These are phyloP conservation scores for Aspergillus amoenus DNA, from an alignment of 2,329 filamentous ascomycete species.

Conservation along the genomic window DNA sequence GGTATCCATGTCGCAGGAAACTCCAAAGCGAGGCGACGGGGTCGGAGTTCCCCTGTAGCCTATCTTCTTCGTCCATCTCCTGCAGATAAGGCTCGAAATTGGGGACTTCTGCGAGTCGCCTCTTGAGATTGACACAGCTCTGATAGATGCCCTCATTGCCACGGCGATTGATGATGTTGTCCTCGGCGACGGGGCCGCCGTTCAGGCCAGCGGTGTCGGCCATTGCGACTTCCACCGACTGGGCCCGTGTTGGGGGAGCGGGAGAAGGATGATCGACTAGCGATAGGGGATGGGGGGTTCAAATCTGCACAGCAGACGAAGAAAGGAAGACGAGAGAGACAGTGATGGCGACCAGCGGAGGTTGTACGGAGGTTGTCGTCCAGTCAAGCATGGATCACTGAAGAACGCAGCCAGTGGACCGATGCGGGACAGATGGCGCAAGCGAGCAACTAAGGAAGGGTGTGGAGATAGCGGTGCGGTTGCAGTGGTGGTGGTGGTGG, in stretches of 20 bases:
- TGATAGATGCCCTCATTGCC: slow-evolving; percentile 96
- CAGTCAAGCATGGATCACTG: slow-evolving; percentile 33
- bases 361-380: slow-evolving; percentile 23
- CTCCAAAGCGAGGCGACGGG: slow-evolving; percentile 92
- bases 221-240: slow-evolving; percentile 32
- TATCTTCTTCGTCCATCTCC: slow-evolving; percentile 69
- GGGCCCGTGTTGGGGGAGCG: slow-evolving; percentile 12
- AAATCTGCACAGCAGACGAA: slow-evolving; percentile 36
- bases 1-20: slow-evolving; percentile 77
- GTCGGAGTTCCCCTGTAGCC: slow-evolving; percentile 62
- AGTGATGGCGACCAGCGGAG: slow-evolving; percentile 26
- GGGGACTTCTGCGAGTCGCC: slow-evolving; percentile 78
- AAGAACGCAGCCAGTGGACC: slow-evolving; percentile 27
- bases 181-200: slow-evolving; percentile 61
- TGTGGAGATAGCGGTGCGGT: slow-evolving; percentile 16
- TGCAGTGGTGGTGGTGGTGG: slow-evolving; percentile 2
- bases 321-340: slow-evolving; percentile 10
- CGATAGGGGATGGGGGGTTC: slow-evolving; percentile 18
- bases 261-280: slow-evolving; percentile 8
- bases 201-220: slow-evolving; percentile 34
- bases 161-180: slow-evolving; percentile 96
- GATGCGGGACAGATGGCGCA: slow-evolving; percentile 28
- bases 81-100: slow-evolving; percentile 74
- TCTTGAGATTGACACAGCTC: slow-evolving; percentile 83
- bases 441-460: slow-evolving; percentile 25